These are phyloP conservation scores for Mrakiaceae sp. DNA, from an alignment of 1,284 basidiomycete genomes.

Conservation along the genomic window DNA sequence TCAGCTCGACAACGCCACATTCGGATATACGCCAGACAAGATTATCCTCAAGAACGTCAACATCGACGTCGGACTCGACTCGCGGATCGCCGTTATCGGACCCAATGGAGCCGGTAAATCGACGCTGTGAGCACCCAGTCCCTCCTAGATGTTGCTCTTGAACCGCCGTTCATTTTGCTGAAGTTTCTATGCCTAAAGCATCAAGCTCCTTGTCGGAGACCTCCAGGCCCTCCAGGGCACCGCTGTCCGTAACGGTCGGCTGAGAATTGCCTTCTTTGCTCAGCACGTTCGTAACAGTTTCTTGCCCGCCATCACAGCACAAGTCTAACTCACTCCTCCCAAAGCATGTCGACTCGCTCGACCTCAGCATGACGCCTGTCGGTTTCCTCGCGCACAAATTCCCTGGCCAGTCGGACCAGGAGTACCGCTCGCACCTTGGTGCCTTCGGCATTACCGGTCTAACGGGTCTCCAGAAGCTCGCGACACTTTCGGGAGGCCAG, in stretches of 20 bases:
- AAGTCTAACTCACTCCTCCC: neutral
- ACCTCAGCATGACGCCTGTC: constrained; percentile 74
- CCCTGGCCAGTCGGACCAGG: constrained; percentile 92
- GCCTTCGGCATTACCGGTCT: constrained; percentile 97
- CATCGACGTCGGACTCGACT: constrained; percentile 82
- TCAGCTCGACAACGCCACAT: constrained; percentile 82
- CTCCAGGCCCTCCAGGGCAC: constrained; percentile 68
- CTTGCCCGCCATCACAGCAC: neutral
- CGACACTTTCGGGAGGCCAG: constrained; percentile 66
- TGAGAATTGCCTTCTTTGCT: constrained; percentile 87
- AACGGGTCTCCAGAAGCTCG: constrained; percentile 55
- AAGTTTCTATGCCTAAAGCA: constrained; percentile 43
- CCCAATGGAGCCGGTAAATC: constrained; percentile 45
- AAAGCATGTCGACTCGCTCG: constrained; percentile 78
- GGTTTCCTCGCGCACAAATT: constrained; percentile 83
- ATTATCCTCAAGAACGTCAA: constrained; percentile 70
- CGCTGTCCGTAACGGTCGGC: constrained; percentile 77
- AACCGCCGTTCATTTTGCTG: too few species aligned
- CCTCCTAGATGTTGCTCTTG: neutral
- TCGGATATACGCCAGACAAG: constrained; percentile 77
- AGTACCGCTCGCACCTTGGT: constrained; percentile 90
- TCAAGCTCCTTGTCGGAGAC: constrained; percentile 91
- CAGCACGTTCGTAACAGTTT: constrained; percentile 50
- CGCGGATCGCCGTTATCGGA: constrained; percentile 81
- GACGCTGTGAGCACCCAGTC: constrained; percentile 27